Conservation (phyloP, 306 rosid species). For the Biancaea sappan region DNA sequence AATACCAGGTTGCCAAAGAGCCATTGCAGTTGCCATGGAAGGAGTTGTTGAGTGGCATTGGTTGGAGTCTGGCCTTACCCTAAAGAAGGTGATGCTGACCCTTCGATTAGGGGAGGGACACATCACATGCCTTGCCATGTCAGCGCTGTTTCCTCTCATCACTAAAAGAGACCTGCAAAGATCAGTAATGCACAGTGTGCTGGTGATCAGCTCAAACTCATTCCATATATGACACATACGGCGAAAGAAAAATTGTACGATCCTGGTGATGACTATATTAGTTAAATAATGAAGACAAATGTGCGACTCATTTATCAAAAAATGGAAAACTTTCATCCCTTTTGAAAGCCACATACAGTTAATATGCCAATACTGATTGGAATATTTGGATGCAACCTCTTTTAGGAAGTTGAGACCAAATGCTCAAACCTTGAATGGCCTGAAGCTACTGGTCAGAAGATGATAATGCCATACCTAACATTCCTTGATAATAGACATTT, state of each 20-base stretch:
- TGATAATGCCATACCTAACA: neutral
- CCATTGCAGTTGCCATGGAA: conserved; percentile 50
- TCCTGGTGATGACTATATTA: neutral
- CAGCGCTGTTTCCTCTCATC: conserved; percentile 98
- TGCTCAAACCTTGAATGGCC: neutral
- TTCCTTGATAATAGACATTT: neutral
- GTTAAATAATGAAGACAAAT: neutral
- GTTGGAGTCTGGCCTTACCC: conserved; percentile 69
- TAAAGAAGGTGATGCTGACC: conserved; percentile 81
- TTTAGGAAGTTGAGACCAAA: neutral
- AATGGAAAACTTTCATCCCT: neutral
- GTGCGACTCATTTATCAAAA: neutral
- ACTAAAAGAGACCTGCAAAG: conserved; percentile 78
- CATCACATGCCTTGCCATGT: conserved; percentile 98
- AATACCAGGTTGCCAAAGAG: conserved; percentile 75
- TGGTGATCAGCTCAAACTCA: conserved; percentile 12
- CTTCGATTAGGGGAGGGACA: conserved; percentile 80
- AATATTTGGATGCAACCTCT: conserved; percentile 11
- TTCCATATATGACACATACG: conserved; percentile 5
- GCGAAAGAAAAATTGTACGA: neutral
- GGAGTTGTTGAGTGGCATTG: conserved; percentile 67
- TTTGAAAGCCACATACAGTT: neutral
- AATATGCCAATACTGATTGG: neutral
- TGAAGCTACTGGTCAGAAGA: neutral
- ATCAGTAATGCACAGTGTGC: neutral